Conservation (phyloP, 2,329 filamentous ascomycete species). For the Fusarium sp. region DNA sequence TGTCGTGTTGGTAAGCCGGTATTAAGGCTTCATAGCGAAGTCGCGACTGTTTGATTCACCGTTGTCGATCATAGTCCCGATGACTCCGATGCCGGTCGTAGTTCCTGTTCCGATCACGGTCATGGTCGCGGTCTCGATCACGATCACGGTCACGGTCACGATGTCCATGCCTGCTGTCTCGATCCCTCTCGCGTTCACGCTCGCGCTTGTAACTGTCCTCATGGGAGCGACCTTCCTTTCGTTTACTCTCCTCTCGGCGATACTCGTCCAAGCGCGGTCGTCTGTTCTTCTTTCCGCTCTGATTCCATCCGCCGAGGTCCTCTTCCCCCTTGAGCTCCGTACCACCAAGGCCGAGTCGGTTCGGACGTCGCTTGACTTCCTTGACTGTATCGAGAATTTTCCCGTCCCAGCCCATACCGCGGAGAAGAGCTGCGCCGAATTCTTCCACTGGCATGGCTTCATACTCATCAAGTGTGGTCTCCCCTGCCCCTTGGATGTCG, state of each 20-base stretch:
- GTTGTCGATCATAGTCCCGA: slow-evolving; percentile 36
- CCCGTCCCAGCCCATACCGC: slow-evolving; percentile 95
- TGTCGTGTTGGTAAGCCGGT: neutral
- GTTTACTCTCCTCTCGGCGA: slow-evolving; percentile 53
- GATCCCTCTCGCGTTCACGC: slow-evolving; percentile 50
- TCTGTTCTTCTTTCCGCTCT: slow-evolving; percentile 63
- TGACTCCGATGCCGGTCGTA: slow-evolving; percentile 36
- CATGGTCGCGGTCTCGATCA: too few relatives aligned
- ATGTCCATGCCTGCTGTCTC: slow-evolving; percentile 49
- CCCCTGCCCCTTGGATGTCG: slow-evolving; percentile 77
- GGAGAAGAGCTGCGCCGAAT: slow-evolving; percentile 88
- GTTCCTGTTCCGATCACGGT: slow-evolving; percentile 30
- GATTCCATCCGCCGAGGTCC: slow-evolving; percentile 84
- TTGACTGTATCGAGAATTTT: slow-evolving; percentile 65
- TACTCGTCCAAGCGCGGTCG: slow-evolving; percentile 62
- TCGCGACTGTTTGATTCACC: slow-evolving; percentile 18
- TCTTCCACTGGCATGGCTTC: slow-evolving; percentile 91
- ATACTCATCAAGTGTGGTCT: slow-evolving; percentile 83
- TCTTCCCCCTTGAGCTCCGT: slow-evolving; percentile 78
- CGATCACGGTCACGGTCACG: slow-evolving; percentile 22
- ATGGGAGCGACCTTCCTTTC: slow-evolving; percentile 53
- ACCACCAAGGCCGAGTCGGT: slow-evolving; percentile 87
- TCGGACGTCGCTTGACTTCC: slow-evolving; percentile 76
- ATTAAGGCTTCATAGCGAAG: neutral
- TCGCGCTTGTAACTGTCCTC: slow-evolving; percentile 59